Evolutionary conservation across 1,284 basidiomycete genomes (phyloP).

Genomic region (Leccinum glutinopallens): DNA sequence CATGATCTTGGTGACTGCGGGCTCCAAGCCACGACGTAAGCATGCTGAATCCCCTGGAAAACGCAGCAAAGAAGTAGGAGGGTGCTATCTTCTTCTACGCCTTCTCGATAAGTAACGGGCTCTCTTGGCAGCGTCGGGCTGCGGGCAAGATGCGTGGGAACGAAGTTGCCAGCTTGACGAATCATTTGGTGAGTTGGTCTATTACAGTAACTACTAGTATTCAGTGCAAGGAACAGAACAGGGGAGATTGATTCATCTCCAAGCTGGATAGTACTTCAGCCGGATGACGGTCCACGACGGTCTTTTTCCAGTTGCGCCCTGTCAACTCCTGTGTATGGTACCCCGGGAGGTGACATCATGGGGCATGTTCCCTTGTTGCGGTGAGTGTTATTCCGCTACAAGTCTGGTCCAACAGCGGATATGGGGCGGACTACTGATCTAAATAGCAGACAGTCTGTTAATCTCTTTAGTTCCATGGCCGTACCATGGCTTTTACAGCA

Average conservation of each 20-base stretch:
- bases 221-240: background rate
- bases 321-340: background rate
- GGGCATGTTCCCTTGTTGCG: background rate
- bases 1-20: background rate
- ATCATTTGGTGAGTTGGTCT: background rate
- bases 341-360: background rate
- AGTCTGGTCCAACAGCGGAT: background rate
- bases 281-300: background rate
- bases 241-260: background rate
- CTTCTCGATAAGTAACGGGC: background rate
- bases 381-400: background rate
- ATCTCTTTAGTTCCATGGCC: background rate
- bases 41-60: background rate
- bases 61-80: background rate
- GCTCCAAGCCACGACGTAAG: conserved; percentile 4
- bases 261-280: background rate
- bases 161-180: background rate
- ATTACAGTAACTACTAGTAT: too few relatives aligned
- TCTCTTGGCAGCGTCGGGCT: background rate
- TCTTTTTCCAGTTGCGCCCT: background rate
- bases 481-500: background rate
- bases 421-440: background rate
- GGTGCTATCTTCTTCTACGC: background rate
- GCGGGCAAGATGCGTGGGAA: background rate
- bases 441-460: background rate